Base-by-base conservation (phyloP, 257 asterid genomes). In the Euphrasia confusa region DNA sequence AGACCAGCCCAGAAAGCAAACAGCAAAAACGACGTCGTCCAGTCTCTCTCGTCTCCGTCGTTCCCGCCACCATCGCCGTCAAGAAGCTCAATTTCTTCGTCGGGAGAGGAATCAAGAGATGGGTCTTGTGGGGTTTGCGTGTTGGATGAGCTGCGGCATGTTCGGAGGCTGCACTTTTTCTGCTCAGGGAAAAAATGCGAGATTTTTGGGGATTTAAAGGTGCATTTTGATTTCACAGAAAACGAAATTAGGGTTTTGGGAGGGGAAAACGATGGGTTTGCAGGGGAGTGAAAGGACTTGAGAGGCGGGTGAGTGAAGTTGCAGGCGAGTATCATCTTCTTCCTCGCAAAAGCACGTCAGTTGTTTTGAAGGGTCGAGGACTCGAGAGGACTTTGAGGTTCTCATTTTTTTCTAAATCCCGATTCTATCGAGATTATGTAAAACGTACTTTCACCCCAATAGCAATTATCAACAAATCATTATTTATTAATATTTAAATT, bases 21-120 rank as follows among this genome's bases (percentile, higher is more conserved):
- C 54, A 89, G 83, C 82, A 84, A 72, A 49, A 87, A 64, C 74
- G 99, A 92, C 61, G 94, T 80, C 72, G 96, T 89, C 97, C 97
- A 79, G 64, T 83, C 96, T 83, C 89, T 84, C 66, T 71, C 92
- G 61, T 72, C 89, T 39, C 75, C 93, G 3, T 70, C 84, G 6
- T 72, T 79, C 2, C 17, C 68, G 6, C 79, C 81, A 39, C 75
- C 66, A 5, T 28, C 68, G 49, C 74, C 71, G 28, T 55, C 75
- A 70, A 70, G 68, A 40, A 42, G 65, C 71, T 77, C 84, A 21
- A 66, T 67, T 63, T 70, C 67, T 60, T 75, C 78, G 15, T 58
- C 62, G 7, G 68, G 13, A 58, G 79, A 65, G 35, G 80, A 64
- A 73, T 47, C 21, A 35, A 60, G 66, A 48, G 71, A 3, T 18